Conservation (phyloP, 2,329 filamentous ascomycete species). For the Cercospora zeina region DNA sequence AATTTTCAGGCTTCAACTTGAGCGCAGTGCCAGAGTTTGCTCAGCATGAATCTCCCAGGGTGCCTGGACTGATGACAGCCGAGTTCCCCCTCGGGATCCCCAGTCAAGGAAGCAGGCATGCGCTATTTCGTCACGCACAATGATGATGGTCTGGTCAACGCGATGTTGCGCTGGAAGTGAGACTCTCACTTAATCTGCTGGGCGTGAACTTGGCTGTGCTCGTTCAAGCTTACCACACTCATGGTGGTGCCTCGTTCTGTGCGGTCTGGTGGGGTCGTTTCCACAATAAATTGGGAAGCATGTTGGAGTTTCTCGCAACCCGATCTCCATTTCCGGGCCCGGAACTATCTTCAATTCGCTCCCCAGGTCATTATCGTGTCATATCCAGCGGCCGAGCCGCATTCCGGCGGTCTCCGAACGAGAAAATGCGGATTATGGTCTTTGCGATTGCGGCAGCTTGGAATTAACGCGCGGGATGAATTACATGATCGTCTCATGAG, state of each 20-base stretch:
- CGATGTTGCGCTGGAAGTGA: background rate
- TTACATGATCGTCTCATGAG: background rate
- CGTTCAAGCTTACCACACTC: background rate
- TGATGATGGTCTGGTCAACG: background rate
- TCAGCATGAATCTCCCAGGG: background rate
- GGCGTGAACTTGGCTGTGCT: background rate
- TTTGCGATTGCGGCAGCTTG: conserved; percentile 1
- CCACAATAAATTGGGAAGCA: background rate
- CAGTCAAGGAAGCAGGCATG: background rate
- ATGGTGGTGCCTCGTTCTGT: background rate
- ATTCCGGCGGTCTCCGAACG: background rate
- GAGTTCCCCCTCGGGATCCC: background rate
- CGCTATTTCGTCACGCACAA: background rate
- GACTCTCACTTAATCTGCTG: background rate
- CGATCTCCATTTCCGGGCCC: background rate
- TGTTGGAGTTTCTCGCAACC: background rate
- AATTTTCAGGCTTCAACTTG: background rate
- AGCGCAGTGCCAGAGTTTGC: background rate
- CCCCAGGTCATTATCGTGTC: background rate
- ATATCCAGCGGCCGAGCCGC: background rate
- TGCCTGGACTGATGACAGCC: background rate
- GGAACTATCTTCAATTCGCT: background rate
- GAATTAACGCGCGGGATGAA: background rate
- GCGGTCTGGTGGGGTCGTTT: background rate
- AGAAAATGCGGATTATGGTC: background rate